These are phyloP conservation scores for Lipomyces yamadae DNA, from an alignment of 805 yeast species.

Conservation along the genomic window DNA sequence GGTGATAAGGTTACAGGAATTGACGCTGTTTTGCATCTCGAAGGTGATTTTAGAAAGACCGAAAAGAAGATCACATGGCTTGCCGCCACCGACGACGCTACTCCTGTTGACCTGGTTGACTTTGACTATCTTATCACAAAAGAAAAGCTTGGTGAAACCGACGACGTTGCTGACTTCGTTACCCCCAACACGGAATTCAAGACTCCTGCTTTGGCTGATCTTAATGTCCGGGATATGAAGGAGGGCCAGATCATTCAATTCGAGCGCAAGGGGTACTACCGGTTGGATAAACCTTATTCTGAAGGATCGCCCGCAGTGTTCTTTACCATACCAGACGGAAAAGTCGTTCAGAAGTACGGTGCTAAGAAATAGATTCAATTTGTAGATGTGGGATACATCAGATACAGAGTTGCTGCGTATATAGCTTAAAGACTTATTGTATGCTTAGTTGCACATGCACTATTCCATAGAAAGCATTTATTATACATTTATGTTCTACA, in stretches of 20 bases:
- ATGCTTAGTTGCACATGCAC: neutral
- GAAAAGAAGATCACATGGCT: slow-evolving; percentile 95
- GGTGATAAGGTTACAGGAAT: slow-evolving; percentile 62
- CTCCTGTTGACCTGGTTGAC: slow-evolving; percentile 78
- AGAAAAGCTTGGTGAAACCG: slow-evolving; percentile 93
- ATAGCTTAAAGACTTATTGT: neutral
- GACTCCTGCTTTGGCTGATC: slow-evolving; percentile 76
- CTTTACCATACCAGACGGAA: slow-evolving; percentile 96
- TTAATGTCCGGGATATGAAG: slow-evolving; percentile 74
- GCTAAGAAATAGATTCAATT: slow-evolving; percentile 54
- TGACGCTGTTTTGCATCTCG: slow-evolving; percentile 81
- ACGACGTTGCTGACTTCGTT: slow-evolving; percentile 87
- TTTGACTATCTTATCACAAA: slow-evolving; percentile 94
- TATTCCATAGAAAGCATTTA: neutral
- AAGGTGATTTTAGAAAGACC: slow-evolving; percentile 96
- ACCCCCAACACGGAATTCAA: slow-evolving; percentile 88
- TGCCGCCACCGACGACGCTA: slow-evolving; percentile 75
- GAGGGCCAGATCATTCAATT: slow-evolving; percentile 90
- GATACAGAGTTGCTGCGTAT: neutral
- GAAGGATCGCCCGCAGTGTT: slow-evolving; percentile 72
- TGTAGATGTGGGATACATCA: neutral
- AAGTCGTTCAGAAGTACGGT: slow-evolving; percentile 75
- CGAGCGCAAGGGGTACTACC: slow-evolving; percentile 95
- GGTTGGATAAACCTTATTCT: slow-evolving; percentile 64
- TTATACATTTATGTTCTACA: neutral